Evolutionary conservation across 495 filamentous ascomycete genomes (phyloP).

Genomic region (Hyaloscypha bicolor): DNA sequence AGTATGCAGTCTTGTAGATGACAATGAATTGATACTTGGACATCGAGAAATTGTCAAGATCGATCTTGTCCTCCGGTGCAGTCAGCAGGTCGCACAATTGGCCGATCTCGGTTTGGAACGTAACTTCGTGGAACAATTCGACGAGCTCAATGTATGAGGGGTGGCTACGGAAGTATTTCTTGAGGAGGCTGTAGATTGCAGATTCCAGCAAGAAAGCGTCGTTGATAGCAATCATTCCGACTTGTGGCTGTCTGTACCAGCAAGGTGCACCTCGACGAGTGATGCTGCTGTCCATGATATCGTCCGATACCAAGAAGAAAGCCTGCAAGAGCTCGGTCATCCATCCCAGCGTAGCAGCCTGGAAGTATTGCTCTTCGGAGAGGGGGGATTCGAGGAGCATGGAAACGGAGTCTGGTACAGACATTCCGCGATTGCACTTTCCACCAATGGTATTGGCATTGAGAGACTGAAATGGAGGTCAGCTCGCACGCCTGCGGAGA

Average conservation of each 20-base stretch:
- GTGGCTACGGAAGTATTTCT: conserved; percentile 88
- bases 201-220: conserved; percentile 96
- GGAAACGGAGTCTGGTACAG: conserved; percentile 86
- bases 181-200: conserved; percentile 85
- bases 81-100: conserved; percentile 94
- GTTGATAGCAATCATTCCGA: conserved; percentile 96
- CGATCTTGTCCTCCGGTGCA: conserved; percentile 87
- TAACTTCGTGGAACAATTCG: conserved; percentile 93
- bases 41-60: conserved; percentile 91
- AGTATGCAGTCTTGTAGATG: conserved; percentile 98
- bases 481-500: conserved; percentile 24
- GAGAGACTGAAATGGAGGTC: conserved; percentile 58
- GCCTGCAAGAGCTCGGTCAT: conserved; percentile 97
- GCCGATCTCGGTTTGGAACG: conserved; percentile 91
- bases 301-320: conserved; percentile 97
- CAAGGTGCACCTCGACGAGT: conserved; percentile 92
- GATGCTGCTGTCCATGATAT: conserved; percentile 96
- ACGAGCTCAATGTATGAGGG: conserved; percentile 84
- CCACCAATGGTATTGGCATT: conserved; percentile 87
- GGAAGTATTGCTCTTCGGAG: conserved; percentile 78
- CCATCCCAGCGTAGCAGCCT: conserved; percentile 87
- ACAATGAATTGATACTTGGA: conserved; percentile 98
- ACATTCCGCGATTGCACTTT: conserved; percentile 99
- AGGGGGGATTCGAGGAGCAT: conserved; percentile 75
- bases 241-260: conserved; percentile 87